These are phyloP conservation scores for Lomentospora prolificans DNA, from an alignment of 2,329 filamentous ascomycete genomes.

Conservation along the genomic window DNA sequence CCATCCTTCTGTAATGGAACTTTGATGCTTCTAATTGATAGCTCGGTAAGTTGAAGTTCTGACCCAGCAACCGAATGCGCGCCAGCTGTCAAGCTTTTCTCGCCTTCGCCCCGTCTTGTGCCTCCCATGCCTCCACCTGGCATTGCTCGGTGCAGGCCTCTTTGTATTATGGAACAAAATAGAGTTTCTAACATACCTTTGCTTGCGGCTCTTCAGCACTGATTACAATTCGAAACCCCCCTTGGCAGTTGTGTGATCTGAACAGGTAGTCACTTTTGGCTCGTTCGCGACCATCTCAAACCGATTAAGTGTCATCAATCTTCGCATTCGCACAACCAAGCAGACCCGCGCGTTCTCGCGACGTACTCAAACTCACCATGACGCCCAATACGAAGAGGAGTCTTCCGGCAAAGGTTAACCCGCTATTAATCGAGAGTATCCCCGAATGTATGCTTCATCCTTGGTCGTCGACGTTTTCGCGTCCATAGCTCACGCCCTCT, in stretches of 20 bases:
- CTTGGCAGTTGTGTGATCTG: background rate
- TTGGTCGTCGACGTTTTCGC: background rate
- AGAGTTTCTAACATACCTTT: background rate
- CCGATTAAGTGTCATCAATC: conserved; percentile 6
- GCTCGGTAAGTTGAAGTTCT: conserved; percentile 2
- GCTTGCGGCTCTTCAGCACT: background rate
- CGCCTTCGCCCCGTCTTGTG: background rate
- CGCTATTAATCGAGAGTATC: conserved; percentile 50
- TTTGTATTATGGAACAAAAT: too few relatives aligned
- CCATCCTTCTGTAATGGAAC: background rate
- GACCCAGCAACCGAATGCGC: conserved; percentile 6
- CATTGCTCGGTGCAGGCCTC: too few relatives aligned
- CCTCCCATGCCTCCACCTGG: background rate
- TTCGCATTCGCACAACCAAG: background rate
- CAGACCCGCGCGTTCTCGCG: background rate
- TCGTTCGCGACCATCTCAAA: background rate
- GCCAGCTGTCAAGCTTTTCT: conserved; percentile 1
- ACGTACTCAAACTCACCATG: conserved; percentile 16
- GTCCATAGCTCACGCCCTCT: conserved; percentile 4
- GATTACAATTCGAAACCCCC: background rate
- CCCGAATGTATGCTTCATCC: conserved; percentile 24
- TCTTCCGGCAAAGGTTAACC: conserved; percentile 51
- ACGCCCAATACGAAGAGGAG: conserved; percentile 21
- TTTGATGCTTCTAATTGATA: background rate
- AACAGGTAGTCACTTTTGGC: background rate